These are phyloP conservation scores for Nemania sp. DNA, from an alignment of 2,329 filamentous ascomycete species.

Conservation along the genomic window DNA sequence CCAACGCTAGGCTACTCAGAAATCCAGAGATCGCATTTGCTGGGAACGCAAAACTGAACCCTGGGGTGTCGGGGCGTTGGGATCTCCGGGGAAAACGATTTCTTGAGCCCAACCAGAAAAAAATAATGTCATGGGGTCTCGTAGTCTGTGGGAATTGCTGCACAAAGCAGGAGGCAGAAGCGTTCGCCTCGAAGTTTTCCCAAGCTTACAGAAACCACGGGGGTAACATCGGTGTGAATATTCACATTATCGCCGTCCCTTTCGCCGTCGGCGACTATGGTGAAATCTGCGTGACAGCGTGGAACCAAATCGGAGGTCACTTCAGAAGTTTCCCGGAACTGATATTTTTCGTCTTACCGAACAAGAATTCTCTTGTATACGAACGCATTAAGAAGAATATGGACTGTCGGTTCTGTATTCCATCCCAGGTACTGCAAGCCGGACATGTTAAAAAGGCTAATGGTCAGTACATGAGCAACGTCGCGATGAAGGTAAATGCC, in stretches of 20 bases:
- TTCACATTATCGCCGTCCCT: conserved; percentile 52
- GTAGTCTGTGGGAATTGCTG: conserved; percentile 71
- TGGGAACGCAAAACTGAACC: conserved; percentile 65
- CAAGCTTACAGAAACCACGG: conserved; percentile 63
- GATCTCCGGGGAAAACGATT: conserved; percentile 87
- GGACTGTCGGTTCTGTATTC: conserved; percentile 85
- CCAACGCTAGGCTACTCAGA: conserved; percentile 77
- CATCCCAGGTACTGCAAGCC: conserved; percentile 84
- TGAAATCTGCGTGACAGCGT: conserved; percentile 67
- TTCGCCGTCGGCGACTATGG: conserved; percentile 59
- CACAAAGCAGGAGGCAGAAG: conserved; percentile 64
- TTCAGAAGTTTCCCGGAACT: conserved; percentile 75
- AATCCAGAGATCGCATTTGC: conserved; percentile 79
- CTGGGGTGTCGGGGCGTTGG: conserved; percentile 81
- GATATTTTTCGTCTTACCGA: conserved; percentile 80
- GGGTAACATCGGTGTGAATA: conserved; percentile 55
- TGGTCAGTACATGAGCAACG: conserved; percentile 90
- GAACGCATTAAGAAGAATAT: conserved; percentile 88
- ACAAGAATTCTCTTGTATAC: conserved; percentile 79
- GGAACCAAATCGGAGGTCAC: conserved; percentile 65
- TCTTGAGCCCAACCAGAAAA: conserved; percentile 69
- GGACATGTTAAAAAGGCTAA: conserved; percentile 76
- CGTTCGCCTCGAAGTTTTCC: conserved; percentile 65
- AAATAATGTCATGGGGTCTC: conserved; percentile 81
- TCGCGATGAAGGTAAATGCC: conserved; percentile 95